Base-by-base conservation (phyloP, 2,329 filamentous ascomycete genomes). In the Zymoseptoria crescenta region DNA sequence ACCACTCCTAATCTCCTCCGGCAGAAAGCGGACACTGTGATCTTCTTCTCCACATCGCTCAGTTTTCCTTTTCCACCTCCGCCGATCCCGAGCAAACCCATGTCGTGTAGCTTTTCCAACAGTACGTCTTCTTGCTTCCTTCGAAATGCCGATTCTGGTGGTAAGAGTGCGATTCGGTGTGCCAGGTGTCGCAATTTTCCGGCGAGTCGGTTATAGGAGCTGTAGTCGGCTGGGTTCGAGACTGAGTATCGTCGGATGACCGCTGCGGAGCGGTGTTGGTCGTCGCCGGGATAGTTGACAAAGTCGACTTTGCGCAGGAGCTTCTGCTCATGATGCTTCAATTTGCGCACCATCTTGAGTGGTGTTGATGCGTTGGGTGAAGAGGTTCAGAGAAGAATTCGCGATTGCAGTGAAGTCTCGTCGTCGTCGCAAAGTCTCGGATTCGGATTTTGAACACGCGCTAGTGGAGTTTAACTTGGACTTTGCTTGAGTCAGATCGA, bases 241-340 rank as follows among this genome's bases (percentile, higher is more conserved):
- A 97, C 91, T 77, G 89, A 88, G 76, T 99, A 99, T 63, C 92
- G 87, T 58, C 91, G 85, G 62, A 89, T 83, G 61, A 97, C 84
- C 52, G 81, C 77, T 57, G 90, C 85, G 76, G 93, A 89, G 73
- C 93, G 87, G 78, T 99, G 94, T 68, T 85, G 82, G 71, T 87
- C 84, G 78, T 97, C 92, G 71, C 86, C 86, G 76, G 94, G 94
- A 57, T 74, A 74, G 71, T 88, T 94, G 74, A 92, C 87, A 77
- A 99, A 96, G 78, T 99, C 92, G 76, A 94, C 91, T 73, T 93
- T 93, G 69, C 83, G 81, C 65, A 97, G 84, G 73, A 97, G 88
- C 82, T 94, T 95, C 74, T 94, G 86, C 85, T 99, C 94, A 77
- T 96, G 93, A 77, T 96, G 85, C 78, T 96, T 97, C 73, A 99